Percentiles rank a stretch among this genome's conserved stretches.
Evolutionary conservation across 208 protist genomes (phyloP).

Genomic region (Trypanosoma cruzi): DNA sequence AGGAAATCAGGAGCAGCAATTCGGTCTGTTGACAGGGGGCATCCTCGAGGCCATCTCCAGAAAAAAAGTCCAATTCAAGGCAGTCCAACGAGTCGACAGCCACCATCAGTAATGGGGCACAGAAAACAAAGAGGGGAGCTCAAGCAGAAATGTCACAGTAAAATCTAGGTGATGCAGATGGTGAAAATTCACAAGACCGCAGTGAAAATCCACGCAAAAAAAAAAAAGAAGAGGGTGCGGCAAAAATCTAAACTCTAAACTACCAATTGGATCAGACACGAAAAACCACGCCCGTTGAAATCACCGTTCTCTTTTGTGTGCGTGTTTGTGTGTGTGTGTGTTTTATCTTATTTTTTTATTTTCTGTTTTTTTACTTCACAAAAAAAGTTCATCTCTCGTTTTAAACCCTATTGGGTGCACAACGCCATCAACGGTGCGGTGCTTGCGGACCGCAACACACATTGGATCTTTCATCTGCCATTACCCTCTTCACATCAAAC

Average conservation of each 20-base stretch:
- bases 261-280: not conserved
- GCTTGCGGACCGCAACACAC: not conserved
- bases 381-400: not conserved
- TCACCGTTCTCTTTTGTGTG: not conserved
- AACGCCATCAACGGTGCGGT: not conserved
- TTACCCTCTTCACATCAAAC: conserved; percentile 4
- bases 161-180: too few relatives aligned
- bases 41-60: not conserved
- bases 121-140: too few relatives aligned
- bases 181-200: not conserved
- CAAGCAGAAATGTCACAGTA: too few relatives aligned
- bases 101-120: too few relatives aligned
- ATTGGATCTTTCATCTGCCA: not conserved
- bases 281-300: not conserved
- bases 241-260: not conserved
- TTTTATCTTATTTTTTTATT: not conserved
- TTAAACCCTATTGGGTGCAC: not conserved
- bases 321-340: not conserved
- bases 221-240: not conserved
- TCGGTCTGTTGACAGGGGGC: not conserved
- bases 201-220: not conserved
- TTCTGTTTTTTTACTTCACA: not conserved
- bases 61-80: too few relatives aligned
- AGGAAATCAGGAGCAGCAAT: not conserved
- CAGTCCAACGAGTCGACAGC: too few relatives aligned